A percentile compares a stretch with the other conserved stretches of the same genome.
Conservation (phyloP, 2,329 filamentous ascomycete genomes). For the Plectosphaerella sp. region DNA sequence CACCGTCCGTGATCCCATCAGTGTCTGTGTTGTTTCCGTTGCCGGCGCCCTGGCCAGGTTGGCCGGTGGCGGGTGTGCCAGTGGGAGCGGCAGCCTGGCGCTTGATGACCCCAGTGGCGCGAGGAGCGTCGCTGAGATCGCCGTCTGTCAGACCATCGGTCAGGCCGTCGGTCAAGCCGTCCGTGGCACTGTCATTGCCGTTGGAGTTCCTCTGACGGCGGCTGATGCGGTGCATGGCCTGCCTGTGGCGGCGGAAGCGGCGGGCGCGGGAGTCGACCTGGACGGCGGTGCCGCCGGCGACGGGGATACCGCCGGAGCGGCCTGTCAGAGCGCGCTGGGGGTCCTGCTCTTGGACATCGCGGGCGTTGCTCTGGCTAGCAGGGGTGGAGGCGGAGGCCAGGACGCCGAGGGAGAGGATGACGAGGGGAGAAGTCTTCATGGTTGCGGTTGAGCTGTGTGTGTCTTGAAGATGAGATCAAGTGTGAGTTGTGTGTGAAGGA, state of each 20-base stretch:
- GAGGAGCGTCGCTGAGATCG: background rate
- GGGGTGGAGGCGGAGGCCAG: background rate
- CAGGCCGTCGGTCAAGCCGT: too few species aligned
- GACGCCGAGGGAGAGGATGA: background rate
- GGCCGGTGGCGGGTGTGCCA: background rate
- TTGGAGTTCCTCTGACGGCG: background rate
- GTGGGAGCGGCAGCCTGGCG: background rate
- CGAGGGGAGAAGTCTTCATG: background rate
- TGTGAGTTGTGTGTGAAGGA: background rate
- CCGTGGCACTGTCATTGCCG: background rate
- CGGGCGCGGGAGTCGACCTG: background rate
- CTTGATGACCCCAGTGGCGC: background rate
- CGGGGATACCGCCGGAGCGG: background rate
- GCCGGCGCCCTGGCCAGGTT: background rate
- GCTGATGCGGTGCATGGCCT: background rate
- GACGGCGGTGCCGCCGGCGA: background rate
- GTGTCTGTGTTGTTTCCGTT: background rate
- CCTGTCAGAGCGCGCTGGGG: background rate
- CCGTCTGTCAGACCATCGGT: background rate
- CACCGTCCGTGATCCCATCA: background rate
- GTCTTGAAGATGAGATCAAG: background rate
- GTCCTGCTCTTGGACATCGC: background rate
- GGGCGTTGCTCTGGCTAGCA: background rate
- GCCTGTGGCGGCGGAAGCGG: background rate
- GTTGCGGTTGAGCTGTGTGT: background rate